Evolutionary conservation across 2,329 filamentous ascomycete species (phyloP), one percentile per base, ranked within the genome.

Genomic region (Penicillium janthinellum): DNA sequence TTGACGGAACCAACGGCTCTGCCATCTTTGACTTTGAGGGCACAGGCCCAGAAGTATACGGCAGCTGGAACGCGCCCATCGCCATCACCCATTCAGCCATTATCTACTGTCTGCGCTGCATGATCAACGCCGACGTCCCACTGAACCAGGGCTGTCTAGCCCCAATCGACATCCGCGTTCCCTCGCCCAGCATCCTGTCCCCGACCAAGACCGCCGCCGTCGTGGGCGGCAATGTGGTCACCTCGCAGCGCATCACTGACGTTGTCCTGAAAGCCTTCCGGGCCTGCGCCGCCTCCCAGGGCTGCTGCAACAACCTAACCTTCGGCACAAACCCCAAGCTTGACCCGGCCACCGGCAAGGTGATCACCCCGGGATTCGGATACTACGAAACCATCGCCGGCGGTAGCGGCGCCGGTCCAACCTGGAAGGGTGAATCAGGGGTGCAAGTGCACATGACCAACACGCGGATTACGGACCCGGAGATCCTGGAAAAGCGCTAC

Each of bases 371-470:
- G 38, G 91, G 91, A 0, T 95, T 95, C 71, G 91, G 91, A 10
- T 95, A 94, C 79, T 94, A 94, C 73, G 91, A 95, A 75, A 95
- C 91, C 2, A 94, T 95, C 61, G 90, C 90, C 0, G 91, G 91
- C 42, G 91, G 91, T 2, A 88, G 85, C 47, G 91, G 90, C 45
- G 91, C 91, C 0, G 91, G 91, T 0, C 85, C 88, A 0, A 83
- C 83, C 22, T 95, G 91, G 91, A 83, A 88, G 60, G 91, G 91
- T 25, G 89, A 90, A 25, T 87, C 82, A 58, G 90, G 90, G 22
- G 89, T 94, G 37, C 90, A 95, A 72, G 90, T 87, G 4, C 90
- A 94, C 77, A 94, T 94, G 90, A 95, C 91, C 11, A 96, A 95
- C 74, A 95, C 90, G 1, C 84, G 91, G 5, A 95, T 94, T 71